Conservation (phyloP, 441 rosid species). For the Arabidopsis lyrata region DNA sequence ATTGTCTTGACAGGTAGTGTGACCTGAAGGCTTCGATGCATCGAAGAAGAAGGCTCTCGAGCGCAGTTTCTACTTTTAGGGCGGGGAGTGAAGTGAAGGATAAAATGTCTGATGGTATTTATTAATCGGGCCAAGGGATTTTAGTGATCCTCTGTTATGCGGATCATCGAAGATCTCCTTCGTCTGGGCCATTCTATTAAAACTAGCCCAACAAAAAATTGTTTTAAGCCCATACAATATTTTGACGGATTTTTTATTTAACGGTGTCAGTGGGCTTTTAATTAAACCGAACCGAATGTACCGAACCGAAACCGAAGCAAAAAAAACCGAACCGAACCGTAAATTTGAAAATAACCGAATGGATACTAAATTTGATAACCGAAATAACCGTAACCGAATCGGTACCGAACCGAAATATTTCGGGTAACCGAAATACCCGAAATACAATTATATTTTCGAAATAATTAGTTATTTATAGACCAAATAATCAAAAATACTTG, state of each 20-base stretch:
- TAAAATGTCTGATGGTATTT: background rate
- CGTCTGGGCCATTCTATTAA: background rate
- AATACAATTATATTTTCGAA: too few species aligned
- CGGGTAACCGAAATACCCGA: too few species aligned
- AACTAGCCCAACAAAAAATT: background rate
- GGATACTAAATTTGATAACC: too few species aligned
- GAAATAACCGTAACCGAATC: too few species aligned
- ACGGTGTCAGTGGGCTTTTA: conserved; percentile 17
- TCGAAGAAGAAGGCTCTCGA: conserved; percentile 23
- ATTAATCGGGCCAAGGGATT: background rate
- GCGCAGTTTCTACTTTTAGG: conserved; percentile 21
- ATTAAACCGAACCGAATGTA: too few species aligned
- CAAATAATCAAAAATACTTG: too few species aligned
- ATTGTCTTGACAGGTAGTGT: background rate
- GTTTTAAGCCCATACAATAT: background rate
- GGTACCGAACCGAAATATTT: too few species aligned
- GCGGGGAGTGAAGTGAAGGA: background rate
- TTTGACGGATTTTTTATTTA: background rate
- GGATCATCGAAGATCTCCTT: conserved; percentile 1
- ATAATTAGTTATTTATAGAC: too few species aligned
- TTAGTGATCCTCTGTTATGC: conserved; percentile 35
- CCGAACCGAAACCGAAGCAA: too few species aligned
- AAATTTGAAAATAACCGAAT: too few species aligned
- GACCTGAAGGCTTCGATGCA: conserved; percentile 27
- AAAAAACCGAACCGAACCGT: too few species aligned